phyloP scores from a whole-genome alignment of 345 rosid species.

The Gossypium mustelinum region DNA sequence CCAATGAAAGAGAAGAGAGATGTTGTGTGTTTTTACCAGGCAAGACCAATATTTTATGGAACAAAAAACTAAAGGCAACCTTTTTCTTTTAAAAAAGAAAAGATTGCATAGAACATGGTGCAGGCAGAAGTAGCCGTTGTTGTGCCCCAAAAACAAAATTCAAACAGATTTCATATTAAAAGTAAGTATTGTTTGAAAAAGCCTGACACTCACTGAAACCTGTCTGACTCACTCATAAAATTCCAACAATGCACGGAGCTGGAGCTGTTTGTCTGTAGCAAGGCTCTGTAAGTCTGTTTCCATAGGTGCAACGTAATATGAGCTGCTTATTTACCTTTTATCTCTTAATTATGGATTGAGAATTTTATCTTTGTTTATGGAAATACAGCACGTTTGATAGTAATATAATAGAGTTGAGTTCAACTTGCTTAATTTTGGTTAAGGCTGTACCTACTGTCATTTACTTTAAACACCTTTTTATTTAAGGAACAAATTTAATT shows the following conservation, averaged over 20 bases:
- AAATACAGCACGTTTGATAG: no score
- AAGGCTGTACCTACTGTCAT: no score
- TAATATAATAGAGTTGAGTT: no score
- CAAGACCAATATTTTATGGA: neutral
- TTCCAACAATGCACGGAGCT: neutral
- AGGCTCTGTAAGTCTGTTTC: no score
- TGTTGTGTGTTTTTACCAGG: no score
- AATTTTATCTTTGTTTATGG: no score
- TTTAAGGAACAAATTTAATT: no score
- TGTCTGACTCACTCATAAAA: neutral
- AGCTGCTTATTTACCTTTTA: no score
- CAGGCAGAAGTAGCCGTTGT: neutral
- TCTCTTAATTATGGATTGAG: no score
- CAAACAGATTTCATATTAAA: neutral
- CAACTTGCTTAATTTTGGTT: no score
- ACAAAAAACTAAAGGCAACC: neutral
- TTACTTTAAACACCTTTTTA: no score
- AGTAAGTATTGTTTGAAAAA: neutral
- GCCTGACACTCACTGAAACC: neutral
- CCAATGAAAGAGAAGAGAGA: conserved; percentile 17
- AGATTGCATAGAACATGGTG: neutral
- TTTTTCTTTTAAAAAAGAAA: neutral
- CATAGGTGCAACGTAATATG: no score
- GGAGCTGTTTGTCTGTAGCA: neutral
- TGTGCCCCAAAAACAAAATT: neutral